A percentile compares a stretch with the other conserved stretches of the same genome.
Evolutionary conservation across 1,284 basidiomycete species (phyloP).

Genomic region (Pseudozyma thailandica): DNA sequence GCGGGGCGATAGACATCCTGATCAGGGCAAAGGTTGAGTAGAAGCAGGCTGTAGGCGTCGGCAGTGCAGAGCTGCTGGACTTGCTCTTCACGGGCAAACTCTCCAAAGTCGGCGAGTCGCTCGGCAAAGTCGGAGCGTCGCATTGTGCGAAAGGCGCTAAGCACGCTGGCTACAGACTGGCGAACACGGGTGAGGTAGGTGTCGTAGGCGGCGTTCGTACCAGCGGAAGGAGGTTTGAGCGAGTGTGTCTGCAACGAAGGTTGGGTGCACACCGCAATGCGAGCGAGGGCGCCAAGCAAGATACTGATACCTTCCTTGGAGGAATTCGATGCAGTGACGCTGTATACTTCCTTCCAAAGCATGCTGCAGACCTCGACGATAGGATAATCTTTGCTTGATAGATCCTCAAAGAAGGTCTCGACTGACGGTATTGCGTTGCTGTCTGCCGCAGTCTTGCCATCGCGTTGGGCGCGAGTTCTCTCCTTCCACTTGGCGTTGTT

Average conservation of each 20-base stretch:
- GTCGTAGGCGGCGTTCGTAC: constrained; percentile 25
- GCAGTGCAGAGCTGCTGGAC: constrained; percentile 50
- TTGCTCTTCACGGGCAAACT: constrained; percentile 39
- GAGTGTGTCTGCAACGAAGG: constrained; percentile 48
- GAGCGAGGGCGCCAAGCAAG: constrained; percentile 42
- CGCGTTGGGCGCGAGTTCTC: constrained; percentile 20
- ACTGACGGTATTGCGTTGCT: neutral
- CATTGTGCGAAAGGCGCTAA: constrained; percentile 38
- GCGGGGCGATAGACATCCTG: constrained; percentile 52
- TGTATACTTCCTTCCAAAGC: constrained; percentile 50
- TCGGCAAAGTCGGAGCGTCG: constrained; percentile 39
- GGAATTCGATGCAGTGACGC: constrained; percentile 13
- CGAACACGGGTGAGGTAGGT: constrained; percentile 43
- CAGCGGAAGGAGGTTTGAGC: constrained; percentile 26
- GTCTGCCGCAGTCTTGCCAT: constrained; percentile 12
- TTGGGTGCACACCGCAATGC: constrained; percentile 34
- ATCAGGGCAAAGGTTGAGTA: constrained; percentile 55
- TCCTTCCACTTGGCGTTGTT: constrained; percentile 34
- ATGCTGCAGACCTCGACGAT: constrained; percentile 37
- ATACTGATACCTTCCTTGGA: constrained; percentile 39
- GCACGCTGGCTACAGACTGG: constrained; percentile 36
- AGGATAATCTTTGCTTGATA: constrained; percentile 27
- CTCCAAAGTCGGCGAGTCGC: constrained; percentile 47
- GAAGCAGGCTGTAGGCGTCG: constrained; percentile 43
- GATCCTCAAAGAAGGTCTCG: constrained; percentile 28